phyloP scores from a whole-genome alignment of 257 asterid genomes.

The Nicotiana paniculata region DNA sequence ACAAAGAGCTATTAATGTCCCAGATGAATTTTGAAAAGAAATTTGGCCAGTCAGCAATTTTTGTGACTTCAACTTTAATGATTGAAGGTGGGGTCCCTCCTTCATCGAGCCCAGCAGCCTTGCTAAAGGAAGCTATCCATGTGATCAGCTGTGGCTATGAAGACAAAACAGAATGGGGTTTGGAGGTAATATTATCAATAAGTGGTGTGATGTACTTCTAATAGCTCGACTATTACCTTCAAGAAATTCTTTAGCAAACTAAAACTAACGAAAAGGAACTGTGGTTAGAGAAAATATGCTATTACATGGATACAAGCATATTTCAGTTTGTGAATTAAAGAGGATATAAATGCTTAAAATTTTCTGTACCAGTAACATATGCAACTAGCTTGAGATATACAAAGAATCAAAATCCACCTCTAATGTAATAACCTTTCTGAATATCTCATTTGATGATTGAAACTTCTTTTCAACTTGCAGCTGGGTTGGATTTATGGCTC shows the following conservation, averaged over 20 bases:
- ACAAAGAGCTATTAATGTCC: constrained; percentile 71
- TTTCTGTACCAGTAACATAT: neutral
- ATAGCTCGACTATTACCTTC: neutral
- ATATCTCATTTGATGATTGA: constrained; percentile 1
- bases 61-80: constrained; percentile 90
- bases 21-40: constrained; percentile 94
- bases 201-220: too few relatives aligned
- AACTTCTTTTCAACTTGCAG: constrained; percentile 37
- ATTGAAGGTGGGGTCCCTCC: constrained; percentile 95
- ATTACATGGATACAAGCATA: neutral
- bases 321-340: neutral
- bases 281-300: neutral
- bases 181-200: constrained; percentile 45
- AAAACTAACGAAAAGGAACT: neutral
- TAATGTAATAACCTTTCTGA: neutral
- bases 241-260: neutral
- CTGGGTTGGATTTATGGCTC: constrained; percentile 96
- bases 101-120: constrained; percentile 93
- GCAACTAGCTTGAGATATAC: neutral
- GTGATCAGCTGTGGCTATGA: constrained; percentile 98
- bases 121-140: constrained; percentile 92
- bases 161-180: constrained; percentile 97
- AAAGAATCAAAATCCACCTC: neutral
- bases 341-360: neutral
- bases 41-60: constrained; percentile 86